Base-by-base conservation (phyloP, 441 rosid species). In the Corymbia calophylla region DNA sequence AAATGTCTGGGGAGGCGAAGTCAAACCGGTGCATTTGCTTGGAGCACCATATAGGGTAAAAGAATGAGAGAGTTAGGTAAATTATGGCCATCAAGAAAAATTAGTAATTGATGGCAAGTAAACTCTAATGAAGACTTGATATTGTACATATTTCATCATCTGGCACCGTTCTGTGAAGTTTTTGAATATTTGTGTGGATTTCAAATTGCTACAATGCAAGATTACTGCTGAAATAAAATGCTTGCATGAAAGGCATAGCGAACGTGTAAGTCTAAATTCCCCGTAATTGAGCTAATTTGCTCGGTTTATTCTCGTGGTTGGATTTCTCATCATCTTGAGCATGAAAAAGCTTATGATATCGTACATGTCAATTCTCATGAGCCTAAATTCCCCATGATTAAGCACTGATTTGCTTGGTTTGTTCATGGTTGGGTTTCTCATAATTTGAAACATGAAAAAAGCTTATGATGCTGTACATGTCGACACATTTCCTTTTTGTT, bases 1-100 rank as follows among this genome's bases (percentile, higher is more conserved):
- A 77, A 17, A 48, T 77, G 32, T 93, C 92, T 93, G 93, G 96
- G 87, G 94, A 93, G 95, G 92, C 97, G 94, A 95, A 95, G 96
- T 90, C 92, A 93, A 95, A 55, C 95, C 94, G 96, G 89, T 90
- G 77, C 49, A 13, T 44, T 86, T 87, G 87, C 70, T 86, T 88
- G 88, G 87, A 89, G 77, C 86, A 7, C n/a, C 53, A 29, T 47
- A 89, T 35, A 81, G 49, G 49, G 4, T 70, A 84, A 64, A 58
- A n/a, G 82, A 58, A 80, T 35, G n/a, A 58, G n/a, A 6, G 56
- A 29, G 80, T 27, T 32, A 15, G 48, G 5, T 39, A 84, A 62
- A 77, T 68, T 60, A 54, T 68, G 58, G 29, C 66, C 53, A 81
- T 88, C 17, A 7, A 77, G 14, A 73, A 31, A 31, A 84, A 53